Evolutionary conservation across 495 filamentous ascomycete genomes (phyloP).

Genomic region (Chaetomium tenue): DNA sequence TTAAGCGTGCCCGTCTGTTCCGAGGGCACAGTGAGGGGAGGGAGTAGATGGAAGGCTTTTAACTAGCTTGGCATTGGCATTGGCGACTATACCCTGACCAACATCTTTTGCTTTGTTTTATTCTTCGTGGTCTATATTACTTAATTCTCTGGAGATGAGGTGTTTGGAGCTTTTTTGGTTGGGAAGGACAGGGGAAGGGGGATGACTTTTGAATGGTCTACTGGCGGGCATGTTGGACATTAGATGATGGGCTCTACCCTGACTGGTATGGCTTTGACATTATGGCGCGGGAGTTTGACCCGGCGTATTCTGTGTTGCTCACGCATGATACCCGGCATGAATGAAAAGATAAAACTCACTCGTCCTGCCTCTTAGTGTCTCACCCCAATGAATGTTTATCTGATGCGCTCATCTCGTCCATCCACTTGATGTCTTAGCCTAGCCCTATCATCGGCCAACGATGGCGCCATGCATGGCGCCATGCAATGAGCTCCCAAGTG

Average conservation of each 20-base stretch:
- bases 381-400: not conserved
- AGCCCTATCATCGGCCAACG: not conserved
- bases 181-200: not conserved
- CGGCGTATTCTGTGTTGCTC: constrained; percentile 1
- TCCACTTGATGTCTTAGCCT: no score
- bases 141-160: constrained; percentile 28
- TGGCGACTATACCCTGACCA: constrained; percentile 14
- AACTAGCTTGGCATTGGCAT: constrained; percentile 13
- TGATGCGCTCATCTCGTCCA: no score
- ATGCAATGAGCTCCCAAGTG: not conserved
- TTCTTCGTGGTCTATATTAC: constrained; percentile 20
- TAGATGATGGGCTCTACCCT: constrained; percentile 18
- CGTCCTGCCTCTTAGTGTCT: not conserved
- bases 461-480: no score
- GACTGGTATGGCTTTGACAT: constrained; percentile 3
- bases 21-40: not conserved
- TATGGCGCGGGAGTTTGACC: constrained; percentile 17
- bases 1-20: constrained; percentile 27
- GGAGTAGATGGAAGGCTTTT: constrained; percentile 2
- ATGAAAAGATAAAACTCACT: constrained; percentile 22
- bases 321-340: constrained; percentile 22
- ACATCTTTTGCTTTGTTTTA: constrained; percentile 11
- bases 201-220: constrained; percentile 23
- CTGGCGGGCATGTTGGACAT: constrained; percentile 32
- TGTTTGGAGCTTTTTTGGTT: constrained; percentile 32